A percentile compares a stretch with the other conserved stretches of the same genome.
Conservation (phyloP, 352 stramenopile genomes). For the Pythium utonaiense region DNA sequence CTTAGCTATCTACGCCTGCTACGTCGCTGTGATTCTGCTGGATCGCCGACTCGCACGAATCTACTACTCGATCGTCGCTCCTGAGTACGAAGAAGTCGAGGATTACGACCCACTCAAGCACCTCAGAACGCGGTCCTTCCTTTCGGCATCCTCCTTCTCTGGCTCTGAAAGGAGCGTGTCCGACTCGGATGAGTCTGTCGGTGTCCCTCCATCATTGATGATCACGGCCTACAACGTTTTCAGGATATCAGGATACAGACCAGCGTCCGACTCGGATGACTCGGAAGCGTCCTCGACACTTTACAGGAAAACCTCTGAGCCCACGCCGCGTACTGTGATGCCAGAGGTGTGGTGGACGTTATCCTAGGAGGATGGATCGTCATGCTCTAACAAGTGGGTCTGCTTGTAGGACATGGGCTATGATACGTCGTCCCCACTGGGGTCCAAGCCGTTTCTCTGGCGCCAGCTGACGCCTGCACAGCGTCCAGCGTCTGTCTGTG, state of each 20-base stretch:
- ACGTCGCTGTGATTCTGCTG: slow-evolving; percentile 57
- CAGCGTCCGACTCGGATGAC: slow-evolving; percentile 46
- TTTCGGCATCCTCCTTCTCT: slow-evolving; percentile 2
- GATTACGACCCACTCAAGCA: slow-evolving; percentile 24
- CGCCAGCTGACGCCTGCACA: slow-evolving; percentile 46
- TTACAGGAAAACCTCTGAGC: slow-evolving; percentile 52
- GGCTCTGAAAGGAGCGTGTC: slow-evolving; percentile 27
- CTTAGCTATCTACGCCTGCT: slow-evolving; percentile 63
- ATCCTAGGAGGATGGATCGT: too few species aligned
- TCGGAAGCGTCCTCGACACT: slow-evolving; percentile 52
- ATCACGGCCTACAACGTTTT: slow-evolving; percentile 34
- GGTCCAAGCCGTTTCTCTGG: slow-evolving; percentile 53
- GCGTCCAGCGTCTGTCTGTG: slow-evolving; percentile 55
- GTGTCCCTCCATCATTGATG: slow-evolving; percentile 4
- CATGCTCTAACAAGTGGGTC: background rate
- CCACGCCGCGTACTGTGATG: slow-evolving; percentile 44
- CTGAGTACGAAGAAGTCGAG: slow-evolving; percentile 31
- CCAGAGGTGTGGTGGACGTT: background rate
- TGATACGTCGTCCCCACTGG: slow-evolving; percentile 19
- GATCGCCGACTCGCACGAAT: slow-evolving; percentile 37
- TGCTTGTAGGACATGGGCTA: slow-evolving; percentile 13
- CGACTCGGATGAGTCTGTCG: slow-evolving; percentile 14
- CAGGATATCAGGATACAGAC: slow-evolving; percentile 24
- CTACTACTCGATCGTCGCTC: slow-evolving; percentile 11
- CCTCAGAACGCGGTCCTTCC: background rate